phyloP scores from a whole-genome alignment of 2,329 filamentous ascomycete genomes.

The Ceratocystis diversiconidia region DNA sequence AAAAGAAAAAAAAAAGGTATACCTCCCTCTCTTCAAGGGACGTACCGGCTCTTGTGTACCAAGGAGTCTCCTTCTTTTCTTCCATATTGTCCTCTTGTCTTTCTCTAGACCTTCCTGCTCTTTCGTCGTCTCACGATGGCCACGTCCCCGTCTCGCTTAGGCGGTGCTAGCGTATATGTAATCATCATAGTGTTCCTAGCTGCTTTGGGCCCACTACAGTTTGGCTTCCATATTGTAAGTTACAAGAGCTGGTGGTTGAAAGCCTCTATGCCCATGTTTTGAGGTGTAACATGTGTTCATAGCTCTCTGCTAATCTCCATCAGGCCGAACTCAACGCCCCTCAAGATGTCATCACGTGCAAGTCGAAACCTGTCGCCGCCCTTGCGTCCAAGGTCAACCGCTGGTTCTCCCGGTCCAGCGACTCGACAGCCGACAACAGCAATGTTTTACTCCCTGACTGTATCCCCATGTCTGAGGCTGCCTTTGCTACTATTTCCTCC shows the following conservation, averaged over 20 bases:
- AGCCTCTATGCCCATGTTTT: no score
- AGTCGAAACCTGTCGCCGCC: constrained; percentile 33
- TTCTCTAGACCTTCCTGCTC: not conserved
- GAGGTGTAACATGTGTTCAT: no score
- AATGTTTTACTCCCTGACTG: constrained; percentile 47
- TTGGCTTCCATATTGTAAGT: constrained; percentile 79
- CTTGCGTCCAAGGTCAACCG: constrained; percentile 23
- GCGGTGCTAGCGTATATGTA: constrained; percentile 44
- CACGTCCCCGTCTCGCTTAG: not conserved
- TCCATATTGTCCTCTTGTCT: not conserved
- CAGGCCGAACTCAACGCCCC: constrained; percentile 92
- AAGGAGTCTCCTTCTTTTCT: no score
- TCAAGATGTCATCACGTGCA: constrained; percentile 83
- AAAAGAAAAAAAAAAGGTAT: not conserved
- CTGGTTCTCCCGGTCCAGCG: constrained; percentile 23
- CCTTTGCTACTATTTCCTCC: constrained; percentile 77
- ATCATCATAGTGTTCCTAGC: constrained; percentile 60
- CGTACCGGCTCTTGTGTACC: not conserved
- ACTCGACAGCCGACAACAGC: constrained; percentile 20
- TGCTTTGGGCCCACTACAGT: constrained; percentile 80
- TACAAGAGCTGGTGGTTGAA: no score
- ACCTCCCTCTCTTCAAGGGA: not conserved
- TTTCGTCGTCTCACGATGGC: not conserved
- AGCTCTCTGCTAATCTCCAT: not conserved
- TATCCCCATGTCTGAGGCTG: constrained; percentile 69